Percentiles rank a stretch among this genome's conserved stretches.
These are phyloP conservation scores for Arthrobotrys conoides DNA, from an alignment of 2,329 filamentous ascomycete genomes.

Conservation along the genomic window DNA sequence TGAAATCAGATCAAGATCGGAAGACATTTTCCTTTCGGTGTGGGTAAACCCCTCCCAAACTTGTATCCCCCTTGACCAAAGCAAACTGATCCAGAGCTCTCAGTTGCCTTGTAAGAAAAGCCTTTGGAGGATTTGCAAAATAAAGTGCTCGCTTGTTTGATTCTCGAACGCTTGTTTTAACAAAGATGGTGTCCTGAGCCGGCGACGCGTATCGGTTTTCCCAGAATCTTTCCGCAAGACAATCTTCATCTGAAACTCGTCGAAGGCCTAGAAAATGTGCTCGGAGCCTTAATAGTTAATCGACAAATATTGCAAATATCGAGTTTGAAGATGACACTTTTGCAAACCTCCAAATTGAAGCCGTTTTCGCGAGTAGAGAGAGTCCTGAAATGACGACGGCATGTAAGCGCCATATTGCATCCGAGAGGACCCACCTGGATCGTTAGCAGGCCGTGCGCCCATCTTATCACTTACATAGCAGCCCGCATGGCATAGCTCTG, in stretches of 20 bases:
- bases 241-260: conserved; percentile 52
- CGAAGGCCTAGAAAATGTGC: conserved; percentile 43
- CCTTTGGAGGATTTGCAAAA: conserved; percentile 51
- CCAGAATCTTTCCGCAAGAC: conserved; percentile 44
- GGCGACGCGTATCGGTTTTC: conserved; percentile 48
- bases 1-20: conserved; percentile 61
- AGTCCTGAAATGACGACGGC: conserved; percentile 58
- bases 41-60: conserved; percentile 43
- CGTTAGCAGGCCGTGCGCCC: conserved; percentile 60
- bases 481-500: conserved; percentile 35
- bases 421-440: conserved; percentile 46
- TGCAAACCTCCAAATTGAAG: conserved; percentile 29
- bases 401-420: conserved; percentile 61
- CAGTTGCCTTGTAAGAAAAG: conserved; percentile 37
- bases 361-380: conserved; percentile 9
- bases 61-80: conserved; percentile 35
- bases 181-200: conserved; percentile 47
- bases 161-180: conserved; percentile 53
- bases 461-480: conserved; percentile 44
- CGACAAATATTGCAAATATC: not conserved
- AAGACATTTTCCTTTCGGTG: conserved; percentile 48
- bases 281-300: conserved; percentile 31
- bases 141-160: conserved; percentile 55
- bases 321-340: conserved; percentile 12
- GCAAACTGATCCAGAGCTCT: conserved; percentile 52